Conservation (phyloP, 2,329 filamentous ascomycete genomes). For the Ophiostoma australiae region DNA sequence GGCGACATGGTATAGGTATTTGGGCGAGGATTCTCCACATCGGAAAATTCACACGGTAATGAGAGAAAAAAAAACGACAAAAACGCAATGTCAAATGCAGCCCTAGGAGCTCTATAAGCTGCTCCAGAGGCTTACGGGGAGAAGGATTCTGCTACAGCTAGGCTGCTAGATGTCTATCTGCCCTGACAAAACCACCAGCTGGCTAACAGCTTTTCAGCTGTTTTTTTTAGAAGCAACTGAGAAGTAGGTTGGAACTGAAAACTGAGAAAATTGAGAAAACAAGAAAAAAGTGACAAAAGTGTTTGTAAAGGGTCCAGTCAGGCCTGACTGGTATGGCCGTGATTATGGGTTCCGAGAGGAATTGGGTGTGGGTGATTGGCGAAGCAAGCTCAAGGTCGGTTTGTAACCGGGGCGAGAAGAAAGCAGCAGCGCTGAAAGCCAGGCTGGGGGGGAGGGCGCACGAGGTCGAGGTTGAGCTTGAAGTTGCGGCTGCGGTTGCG, state of each 20-base stretch:
- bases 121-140: constrained; percentile 3
- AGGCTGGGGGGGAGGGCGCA: not conserved
- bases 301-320: constrained; percentile 21
- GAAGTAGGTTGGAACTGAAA: not conserved
- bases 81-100: not conserved
- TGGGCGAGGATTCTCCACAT: constrained; percentile 11
- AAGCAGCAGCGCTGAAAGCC: not conserved
- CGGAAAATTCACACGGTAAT: constrained; percentile 5
- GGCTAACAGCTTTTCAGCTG: not conserved
- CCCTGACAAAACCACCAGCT: not conserved
- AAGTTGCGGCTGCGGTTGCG: not conserved
- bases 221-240: not conserved
- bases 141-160: not conserved
- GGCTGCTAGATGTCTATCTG: not conserved
- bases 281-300: not conserved
- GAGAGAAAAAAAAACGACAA: not conserved
- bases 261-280: not conserved
- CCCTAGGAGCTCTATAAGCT: not conserved
- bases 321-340: constrained; percentile 25
- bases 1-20: constrained; percentile 21
- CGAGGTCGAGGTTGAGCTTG: not conserved
- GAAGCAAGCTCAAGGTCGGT: not conserved
- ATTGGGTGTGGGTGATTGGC: not conserved
- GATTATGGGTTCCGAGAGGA: not conserved
- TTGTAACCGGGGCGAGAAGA: not conserved